These are phyloP conservation scores for Glaciozyma antarctica DNA, from an alignment of 768 basidiomycete species.

Conservation along the genomic window DNA sequence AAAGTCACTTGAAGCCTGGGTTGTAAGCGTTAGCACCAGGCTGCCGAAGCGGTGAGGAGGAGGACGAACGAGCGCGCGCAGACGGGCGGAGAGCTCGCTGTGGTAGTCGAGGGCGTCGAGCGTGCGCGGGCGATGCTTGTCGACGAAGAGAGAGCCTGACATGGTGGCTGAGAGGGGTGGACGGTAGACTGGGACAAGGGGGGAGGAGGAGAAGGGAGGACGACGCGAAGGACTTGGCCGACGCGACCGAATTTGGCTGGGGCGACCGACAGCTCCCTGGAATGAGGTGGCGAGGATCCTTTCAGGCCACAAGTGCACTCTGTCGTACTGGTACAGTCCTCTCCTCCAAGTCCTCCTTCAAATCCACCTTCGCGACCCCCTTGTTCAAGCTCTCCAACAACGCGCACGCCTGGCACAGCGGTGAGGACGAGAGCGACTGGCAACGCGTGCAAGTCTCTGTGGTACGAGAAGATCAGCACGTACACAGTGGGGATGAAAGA, in stretches of 20 bases:
- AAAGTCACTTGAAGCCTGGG: conserved; percentile 81
- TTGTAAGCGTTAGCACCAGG: no score
- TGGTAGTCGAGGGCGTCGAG: conserved; percentile 87
- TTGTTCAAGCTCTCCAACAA: conserved; percentile 34
- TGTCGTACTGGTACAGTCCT: no score
- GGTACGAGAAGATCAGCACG: neutral
- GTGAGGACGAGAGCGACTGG: conserved; percentile 91
- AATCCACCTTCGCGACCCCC: conserved; percentile 32
- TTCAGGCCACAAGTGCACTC: no score
- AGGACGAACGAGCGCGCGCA: conserved; percentile 61
- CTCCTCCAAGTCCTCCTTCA: neutral
- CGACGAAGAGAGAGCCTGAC: conserved; percentile 31
- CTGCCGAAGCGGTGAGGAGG: conserved; percentile 20
- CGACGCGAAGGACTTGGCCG: neutral
- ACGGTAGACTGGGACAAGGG: neutral
- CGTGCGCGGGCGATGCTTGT: conserved; percentile 71
- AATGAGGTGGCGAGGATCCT: no score
- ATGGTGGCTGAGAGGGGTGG: neutral
- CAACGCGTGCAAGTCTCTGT: conserved; percentile 83
- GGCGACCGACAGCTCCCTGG: no score
- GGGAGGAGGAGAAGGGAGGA: neutral
- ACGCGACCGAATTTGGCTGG: no score
- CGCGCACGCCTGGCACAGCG: conserved; percentile 61
- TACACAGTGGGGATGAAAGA: neutral
- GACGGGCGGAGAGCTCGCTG: conserved; percentile 60